These are phyloP conservation scores for Ustilago trichophora DNA, from an alignment of 1,284 basidiomycete species.

Conservation along the genomic window DNA sequence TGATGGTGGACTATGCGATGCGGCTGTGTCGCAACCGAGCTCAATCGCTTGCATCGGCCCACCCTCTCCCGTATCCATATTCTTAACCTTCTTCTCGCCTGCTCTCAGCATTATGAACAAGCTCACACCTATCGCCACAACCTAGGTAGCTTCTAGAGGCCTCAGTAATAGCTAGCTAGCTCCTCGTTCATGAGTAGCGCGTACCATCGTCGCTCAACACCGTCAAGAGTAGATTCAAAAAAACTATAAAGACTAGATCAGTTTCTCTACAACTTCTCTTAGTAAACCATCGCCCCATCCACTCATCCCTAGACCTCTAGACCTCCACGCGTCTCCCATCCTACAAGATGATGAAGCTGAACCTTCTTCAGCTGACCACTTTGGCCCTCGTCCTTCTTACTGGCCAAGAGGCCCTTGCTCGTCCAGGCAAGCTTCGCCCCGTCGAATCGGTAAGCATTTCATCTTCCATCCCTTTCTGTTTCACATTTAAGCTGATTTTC, in stretches of 20 bases:
- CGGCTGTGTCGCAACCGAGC: slow-evolving; percentile 16
- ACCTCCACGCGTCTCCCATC: too few species aligned
- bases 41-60: slow-evolving; percentile 15
- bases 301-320: neutral
- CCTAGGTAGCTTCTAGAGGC: too few species aligned
- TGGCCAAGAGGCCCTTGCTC: slow-evolving; percentile 17
- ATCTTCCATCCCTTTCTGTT: neutral
- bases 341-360: slow-evolving; percentile 19
- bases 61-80: slow-evolving; percentile 7
- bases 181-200: too few species aligned
- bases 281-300: neutral
- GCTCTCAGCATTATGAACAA: too few species aligned
- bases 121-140: too few species aligned
- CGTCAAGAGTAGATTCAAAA: too few species aligned
- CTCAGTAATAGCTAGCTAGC: too few species aligned
- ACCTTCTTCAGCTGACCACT: slow-evolving; percentile 28
- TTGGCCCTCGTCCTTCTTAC: slow-evolving; percentile 25
- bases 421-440: slow-evolving; percentile 14
- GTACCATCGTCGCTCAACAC: too few species aligned
- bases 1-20: too few species aligned
- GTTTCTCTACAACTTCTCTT: neutral
- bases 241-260: too few species aligned
- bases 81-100: neutral
- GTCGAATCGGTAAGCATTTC: slow-evolving; percentile 30
- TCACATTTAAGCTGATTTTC: neutral